Base-by-base conservation (phyloP, 768 basidiomycete species). In the Cyclocybe cylindracea region DNA sequence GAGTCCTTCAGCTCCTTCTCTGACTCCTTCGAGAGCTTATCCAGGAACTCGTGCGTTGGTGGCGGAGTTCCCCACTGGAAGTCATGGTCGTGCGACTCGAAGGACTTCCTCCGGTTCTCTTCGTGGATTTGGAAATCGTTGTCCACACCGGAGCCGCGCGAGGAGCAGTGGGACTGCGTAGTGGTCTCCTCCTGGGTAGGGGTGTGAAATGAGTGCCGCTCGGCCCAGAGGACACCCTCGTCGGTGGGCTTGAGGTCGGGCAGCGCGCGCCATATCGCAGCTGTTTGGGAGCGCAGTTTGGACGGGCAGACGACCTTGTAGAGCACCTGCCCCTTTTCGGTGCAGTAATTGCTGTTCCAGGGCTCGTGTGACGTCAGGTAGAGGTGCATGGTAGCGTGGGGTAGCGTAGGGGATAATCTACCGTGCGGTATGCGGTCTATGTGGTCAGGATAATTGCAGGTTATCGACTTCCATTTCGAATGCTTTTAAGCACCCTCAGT, bases 281-380 rank as follows among this genome's bases (percentile, higher is more conserved):
- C 44, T 2, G 46, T 51, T 7, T 41, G 48, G 14, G 44, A 31
- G 2, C 44, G 36, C 8, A 49, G 16, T 40, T 19, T 34, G 24
- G 39, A 16, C 5, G 54, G 41, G 32, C 54, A 53, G 8, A 53
- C 46, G 8, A 54, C 53, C 50, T 61, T 59, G 45, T 56, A 66
- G 18, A 62, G 37, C 9, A 55, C 51, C 32, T 60, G 57, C 7
- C 61, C 64, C 7, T 59, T 54, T 47, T 61, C 50, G 7, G 49
- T 57, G 41, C 57, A 56, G 34, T 61, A 64, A 31, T 31, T 53
- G 9, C 53, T 39, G 46, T 61, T 57, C 46, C 61, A 60, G 2
- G 61, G 57, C 4, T 57, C 50, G 24, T 39, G 43, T 10, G 59
- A 50, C n/a, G 53, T 53, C 35, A 57, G 34, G 46, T 57, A 53